Conservation (phyloP, 2,329 filamentous ascomycete species). For the Ilyonectria sp. region DNA sequence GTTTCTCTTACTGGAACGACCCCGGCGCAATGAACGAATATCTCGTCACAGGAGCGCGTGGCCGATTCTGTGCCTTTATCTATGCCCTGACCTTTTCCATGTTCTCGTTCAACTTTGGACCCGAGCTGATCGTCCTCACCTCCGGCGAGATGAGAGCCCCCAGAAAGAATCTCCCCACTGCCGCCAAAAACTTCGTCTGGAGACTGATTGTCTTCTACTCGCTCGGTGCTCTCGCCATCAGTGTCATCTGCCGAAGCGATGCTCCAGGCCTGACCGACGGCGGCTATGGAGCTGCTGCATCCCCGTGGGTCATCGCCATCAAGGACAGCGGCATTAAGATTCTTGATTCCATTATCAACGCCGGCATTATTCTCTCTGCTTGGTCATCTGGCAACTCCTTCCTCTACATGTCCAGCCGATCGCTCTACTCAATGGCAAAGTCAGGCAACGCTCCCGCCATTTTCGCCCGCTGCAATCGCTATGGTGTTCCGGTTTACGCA, state of each 20-base stretch:
- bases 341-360: constrained; percentile 65
- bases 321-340: constrained; percentile 58
- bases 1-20: constrained; percentile 74
- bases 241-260: constrained; percentile 59
- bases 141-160: constrained; percentile 78
- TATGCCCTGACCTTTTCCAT: constrained; percentile 73
- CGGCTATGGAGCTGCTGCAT: constrained; percentile 44
- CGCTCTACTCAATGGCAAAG: constrained; percentile 61
- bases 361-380: constrained; percentile 69
- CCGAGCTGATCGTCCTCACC: constrained; percentile 74
- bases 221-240: constrained; percentile 77
- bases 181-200: constrained; percentile 81
- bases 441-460: constrained; percentile 57
- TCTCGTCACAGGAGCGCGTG: constrained; percentile 71
- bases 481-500: constrained; percentile 44
- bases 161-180: constrained; percentile 75
- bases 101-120: constrained; percentile 72
- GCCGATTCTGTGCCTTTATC: constrained; percentile 79
- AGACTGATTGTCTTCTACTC: constrained; percentile 80
- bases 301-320: constrained; percentile 70
- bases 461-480: constrained; percentile 40
- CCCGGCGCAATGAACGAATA: constrained; percentile 78
- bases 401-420: constrained; percentile 60
- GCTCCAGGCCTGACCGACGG: constrained; percentile 27
- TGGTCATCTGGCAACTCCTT: constrained; percentile 70